A percentile compares a stretch with the other conserved stretches of the same genome.
phyloP scores from a whole-genome alignment of 768 basidiomycete genomes.

The Asterophora lycoperdoides region DNA sequence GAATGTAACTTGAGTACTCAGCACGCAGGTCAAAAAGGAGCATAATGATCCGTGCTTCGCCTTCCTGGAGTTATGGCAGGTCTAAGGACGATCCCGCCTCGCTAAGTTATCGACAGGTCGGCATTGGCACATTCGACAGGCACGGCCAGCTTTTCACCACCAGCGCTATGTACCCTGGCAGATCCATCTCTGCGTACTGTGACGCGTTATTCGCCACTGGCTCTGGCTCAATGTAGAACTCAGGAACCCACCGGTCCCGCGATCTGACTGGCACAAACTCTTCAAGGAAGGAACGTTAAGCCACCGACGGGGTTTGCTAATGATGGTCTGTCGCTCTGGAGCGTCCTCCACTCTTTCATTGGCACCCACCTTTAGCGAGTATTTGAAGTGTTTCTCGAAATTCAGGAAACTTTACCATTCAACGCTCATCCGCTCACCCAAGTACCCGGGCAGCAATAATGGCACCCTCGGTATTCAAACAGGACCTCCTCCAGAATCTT shows the following conservation, averaged over 20 bases:
- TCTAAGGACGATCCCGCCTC: not conserved
- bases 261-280: not conserved
- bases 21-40: not conserved
- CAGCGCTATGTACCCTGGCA: not conserved
- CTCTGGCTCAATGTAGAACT: not conserved
- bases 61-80: not conserved
- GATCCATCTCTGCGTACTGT: not conserved
- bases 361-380: constrained; percentile 2
- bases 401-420: not conserved
- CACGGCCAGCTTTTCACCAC: not conserved
- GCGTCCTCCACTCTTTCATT: not conserved
- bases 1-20: no score
- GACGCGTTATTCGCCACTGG: not conserved
- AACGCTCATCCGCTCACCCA: not conserved
- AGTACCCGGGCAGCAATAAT: no score
- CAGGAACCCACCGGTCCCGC: not conserved
- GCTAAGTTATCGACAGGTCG: not conserved
- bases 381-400: not conserved
- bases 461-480: constrained; percentile 4
- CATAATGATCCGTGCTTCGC: constrained; percentile 1
- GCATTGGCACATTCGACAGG: not conserved
- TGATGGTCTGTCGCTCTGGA: not conserved
- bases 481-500: constrained; percentile 5
- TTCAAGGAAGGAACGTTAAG: not conserved
- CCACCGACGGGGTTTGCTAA: not conserved